Percentiles rank a stretch among this genome's conserved stretches.
These are phyloP conservation scores for Ascosphaera aggregata DNA, from an alignment of 2,329 filamentous ascomycete species.

Conservation along the genomic window DNA sequence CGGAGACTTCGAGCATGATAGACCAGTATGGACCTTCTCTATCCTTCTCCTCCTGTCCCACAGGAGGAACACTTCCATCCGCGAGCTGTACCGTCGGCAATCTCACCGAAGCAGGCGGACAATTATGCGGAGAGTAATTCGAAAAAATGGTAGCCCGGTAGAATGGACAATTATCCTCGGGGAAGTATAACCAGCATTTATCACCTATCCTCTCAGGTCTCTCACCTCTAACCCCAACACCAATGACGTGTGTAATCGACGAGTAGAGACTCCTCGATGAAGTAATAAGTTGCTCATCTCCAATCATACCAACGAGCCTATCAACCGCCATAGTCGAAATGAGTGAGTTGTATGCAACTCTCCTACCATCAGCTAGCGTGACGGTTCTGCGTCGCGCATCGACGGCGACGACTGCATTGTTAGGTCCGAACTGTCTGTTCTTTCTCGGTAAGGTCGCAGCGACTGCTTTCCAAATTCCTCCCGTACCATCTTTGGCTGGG, in stretches of 20 bases:
- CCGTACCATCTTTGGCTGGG: slow-evolving; percentile 83
- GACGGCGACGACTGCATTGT: slow-evolving; percentile 65
- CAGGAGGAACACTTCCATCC: slow-evolving; percentile 61
- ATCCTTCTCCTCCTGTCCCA: slow-evolving; percentile 38
- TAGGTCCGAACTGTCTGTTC: slow-evolving; percentile 75
- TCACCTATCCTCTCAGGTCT: slow-evolving; percentile 93
- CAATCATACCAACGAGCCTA: slow-evolving; percentile 65
- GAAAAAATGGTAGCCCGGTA: slow-evolving; percentile 99
- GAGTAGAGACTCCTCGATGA: slow-evolving; percentile 87
- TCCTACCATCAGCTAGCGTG: slow-evolving; percentile 61
- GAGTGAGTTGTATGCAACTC: slow-evolving; percentile 75
- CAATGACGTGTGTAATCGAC: slow-evolving; percentile 91
- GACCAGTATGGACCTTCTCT: slow-evolving; percentile 79
- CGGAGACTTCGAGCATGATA: slow-evolving; percentile 96
- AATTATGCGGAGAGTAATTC: slow-evolving; percentile 98
- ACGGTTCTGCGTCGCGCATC: slow-evolving; percentile 70
- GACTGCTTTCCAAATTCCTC: slow-evolving; percentile 97
- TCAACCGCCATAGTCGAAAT: slow-evolving; percentile 95
- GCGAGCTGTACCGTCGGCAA: slow-evolving; percentile 69
- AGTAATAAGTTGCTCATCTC: slow-evolving; percentile 57
- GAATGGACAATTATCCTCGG: slow-evolving; percentile 95
- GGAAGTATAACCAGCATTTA: slow-evolving; percentile 99
- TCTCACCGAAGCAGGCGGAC: slow-evolving; percentile 61
- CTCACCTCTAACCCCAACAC: slow-evolving; percentile 76
- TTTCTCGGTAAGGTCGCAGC: slow-evolving; percentile 78